Percentiles rank a stretch among this genome's conserved stretches.
Evolutionary conservation across 306 rosid genomes (phyloP).

Genomic region (Malus sylvestris): DNA sequence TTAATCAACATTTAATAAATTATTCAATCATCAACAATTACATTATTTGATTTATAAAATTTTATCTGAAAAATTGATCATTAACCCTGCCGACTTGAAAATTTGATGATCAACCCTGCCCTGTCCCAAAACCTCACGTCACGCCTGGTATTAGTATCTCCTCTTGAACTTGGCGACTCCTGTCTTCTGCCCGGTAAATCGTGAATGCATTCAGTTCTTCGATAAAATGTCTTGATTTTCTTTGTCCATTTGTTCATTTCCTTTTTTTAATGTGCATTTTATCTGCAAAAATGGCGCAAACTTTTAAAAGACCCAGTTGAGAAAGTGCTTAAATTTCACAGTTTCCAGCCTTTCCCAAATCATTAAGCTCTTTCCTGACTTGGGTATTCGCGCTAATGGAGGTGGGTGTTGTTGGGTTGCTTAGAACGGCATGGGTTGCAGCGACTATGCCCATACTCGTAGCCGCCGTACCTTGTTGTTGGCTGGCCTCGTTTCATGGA

Average conservation of each 20-base stretch:
- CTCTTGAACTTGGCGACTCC: neutral
- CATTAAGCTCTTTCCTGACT: slow-evolving; percentile 3
- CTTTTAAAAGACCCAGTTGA: neutral
- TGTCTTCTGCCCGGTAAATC: neutral
- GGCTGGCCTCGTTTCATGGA: slow-evolving; percentile 30
- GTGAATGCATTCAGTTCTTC: neutral
- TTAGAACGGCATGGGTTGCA: slow-evolving; percentile 69
- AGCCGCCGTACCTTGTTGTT: slow-evolving; percentile 47
- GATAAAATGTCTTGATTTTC: neutral
- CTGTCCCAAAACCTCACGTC: neutral
- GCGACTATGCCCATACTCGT: slow-evolving; percentile 53
- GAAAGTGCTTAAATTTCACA: neutral
- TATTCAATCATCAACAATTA: too few species aligned
- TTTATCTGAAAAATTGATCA: too few species aligned
- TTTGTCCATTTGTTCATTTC: neutral
- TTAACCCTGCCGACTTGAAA: too few species aligned
- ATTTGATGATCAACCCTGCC: too few species aligned
- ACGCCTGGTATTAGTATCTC: neutral
- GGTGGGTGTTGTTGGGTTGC: slow-evolving; percentile 36
- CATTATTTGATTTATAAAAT: too few species aligned
- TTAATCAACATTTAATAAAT: too few species aligned
- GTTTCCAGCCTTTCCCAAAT: slow-evolving; percentile 1
- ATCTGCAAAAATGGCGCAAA: neutral
- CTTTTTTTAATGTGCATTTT: neutral
- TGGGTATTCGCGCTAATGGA: slow-evolving; percentile 33